These are phyloP conservation scores for Saccharum officinarum DNA, from an alignment of 176 grass and related monocot species.

Conservation along the genomic window DNA sequence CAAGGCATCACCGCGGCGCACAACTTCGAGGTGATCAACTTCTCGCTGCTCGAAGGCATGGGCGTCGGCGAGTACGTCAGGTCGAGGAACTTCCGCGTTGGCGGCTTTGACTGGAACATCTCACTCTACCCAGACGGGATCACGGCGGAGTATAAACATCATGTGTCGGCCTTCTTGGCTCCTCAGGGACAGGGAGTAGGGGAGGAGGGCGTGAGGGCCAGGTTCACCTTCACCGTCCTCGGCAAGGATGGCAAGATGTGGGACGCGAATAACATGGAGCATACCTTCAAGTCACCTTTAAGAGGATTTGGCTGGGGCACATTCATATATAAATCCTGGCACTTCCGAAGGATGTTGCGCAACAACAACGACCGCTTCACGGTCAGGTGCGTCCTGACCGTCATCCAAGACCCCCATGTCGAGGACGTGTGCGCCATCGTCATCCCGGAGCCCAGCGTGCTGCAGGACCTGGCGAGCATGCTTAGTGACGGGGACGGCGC, in stretches of 20 bases:
- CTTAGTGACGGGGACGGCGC: background rate
- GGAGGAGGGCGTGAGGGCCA: background rate
- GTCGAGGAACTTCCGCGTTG: slow-evolving; percentile 32
- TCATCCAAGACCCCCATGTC: background rate
- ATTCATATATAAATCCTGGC: background rate
- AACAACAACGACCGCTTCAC: background rate
- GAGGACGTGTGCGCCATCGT: no score
- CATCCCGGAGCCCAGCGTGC: background rate
- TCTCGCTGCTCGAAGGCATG: slow-evolving; percentile 41
- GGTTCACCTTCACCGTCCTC: background rate
- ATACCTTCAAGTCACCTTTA: background rate
- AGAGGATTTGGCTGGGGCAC: accelerated
- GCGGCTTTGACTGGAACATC: slow-evolving; percentile 40
- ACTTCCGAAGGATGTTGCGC: no score
- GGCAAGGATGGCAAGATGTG: background rate
- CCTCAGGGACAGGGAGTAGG: background rate
- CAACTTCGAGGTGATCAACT: slow-evolving; percentile 32
- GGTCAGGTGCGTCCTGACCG: background rate
- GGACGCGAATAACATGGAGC: accelerated
- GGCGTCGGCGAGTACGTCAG: slow-evolving; percentile 28
- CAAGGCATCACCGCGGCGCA: slow-evolving; percentile 32
- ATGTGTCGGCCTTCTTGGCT: background rate
- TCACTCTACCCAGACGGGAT: slow-evolving; percentile 26
- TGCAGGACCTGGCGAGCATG: background rate
- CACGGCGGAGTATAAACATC: accelerated